Base-by-base conservation (phyloP, 805 yeast genomes). In the Kazachstania kunashirensis region DNA sequence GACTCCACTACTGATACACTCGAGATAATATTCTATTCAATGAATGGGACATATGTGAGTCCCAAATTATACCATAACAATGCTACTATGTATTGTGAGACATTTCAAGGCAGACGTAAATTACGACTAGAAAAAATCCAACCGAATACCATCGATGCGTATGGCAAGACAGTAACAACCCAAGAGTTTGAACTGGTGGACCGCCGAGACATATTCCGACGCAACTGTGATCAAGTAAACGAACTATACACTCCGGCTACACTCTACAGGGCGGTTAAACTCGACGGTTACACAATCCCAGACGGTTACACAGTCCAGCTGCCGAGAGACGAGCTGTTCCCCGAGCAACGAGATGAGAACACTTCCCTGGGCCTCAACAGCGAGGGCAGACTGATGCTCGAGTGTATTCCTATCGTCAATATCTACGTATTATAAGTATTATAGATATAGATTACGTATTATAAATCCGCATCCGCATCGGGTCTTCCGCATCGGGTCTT, bases 11-110 rank as follows among this genome's bases (percentile, higher is more conserved):
- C 61, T 0, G 50, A 46, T 11, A 29, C 50, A 5, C 43, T 53
- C 36, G 63, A 62, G 14, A 33, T 55, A n/a, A 21, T 50, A 4
- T 46, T 61, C 30, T 55, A 55, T 7, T 40, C 46, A 13, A 44
- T 13, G 6, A 31, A 35, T 17, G 55, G 46, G 4, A 34, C 38
- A 6, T 39, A 44, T 24, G 23, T 39, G 9, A 13, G 41, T 9
- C 33, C 45, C 9, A 11, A 12, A 1, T 10, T 24, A 14, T 27
- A 28, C 10, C 26, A 29, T 14, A 32, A 38, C 5, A 40, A 33
- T 23, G 46, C 45, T 16, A 42, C 32, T 29, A 25, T 44, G 12
- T 41, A 28, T 27, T 46, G 35, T 41, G 37, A 30, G 20, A 55
- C 33, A 67, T 67, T 49, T 38, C 64, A 34, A 11, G 36, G 36